Percentiles rank a stretch among this genome's conserved stretches.
Evolutionary conservation across 768 basidiomycete species (phyloP).

Genomic region (Mycena alexandri): DNA sequence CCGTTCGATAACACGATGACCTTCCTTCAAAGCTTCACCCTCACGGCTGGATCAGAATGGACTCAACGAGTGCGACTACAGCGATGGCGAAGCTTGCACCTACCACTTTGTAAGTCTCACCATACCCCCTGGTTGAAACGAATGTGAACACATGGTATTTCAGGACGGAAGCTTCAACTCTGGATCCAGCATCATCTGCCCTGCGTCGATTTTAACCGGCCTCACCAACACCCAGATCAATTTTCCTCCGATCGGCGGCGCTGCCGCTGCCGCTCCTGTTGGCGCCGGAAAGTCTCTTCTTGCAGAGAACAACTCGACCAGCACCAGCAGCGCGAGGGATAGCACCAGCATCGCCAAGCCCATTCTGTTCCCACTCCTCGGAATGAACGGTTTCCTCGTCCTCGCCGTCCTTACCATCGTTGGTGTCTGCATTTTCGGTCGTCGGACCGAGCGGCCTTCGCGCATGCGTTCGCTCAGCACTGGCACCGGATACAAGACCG

Average conservation of each 20-base stretch:
- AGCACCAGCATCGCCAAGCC: constrained; percentile 4
- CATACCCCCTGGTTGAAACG: too few relatives aligned
- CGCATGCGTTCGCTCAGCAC: not conserved
- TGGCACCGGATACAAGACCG: constrained; percentile 3
- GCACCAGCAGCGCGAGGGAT: not conserved
- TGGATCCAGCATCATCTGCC: constrained; percentile 9
- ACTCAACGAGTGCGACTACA: too few relatives aligned
- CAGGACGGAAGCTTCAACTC: constrained; percentile 4
- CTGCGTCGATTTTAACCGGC: not conserved
- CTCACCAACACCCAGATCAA: not conserved
- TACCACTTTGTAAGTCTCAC: too few relatives aligned
- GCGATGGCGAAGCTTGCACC: too few relatives aligned
- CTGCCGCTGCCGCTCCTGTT: constrained; percentile 2
- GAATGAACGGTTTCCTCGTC: constrained; percentile 14
- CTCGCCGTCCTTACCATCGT: constrained; percentile 17
- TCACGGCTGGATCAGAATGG: too few relatives aligned
- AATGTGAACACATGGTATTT: not conserved
- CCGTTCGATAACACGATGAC: too few relatives aligned
- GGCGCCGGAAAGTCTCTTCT: not conserved
- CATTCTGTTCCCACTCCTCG: constrained; percentile 19
- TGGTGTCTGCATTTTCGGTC: constrained; percentile 8
- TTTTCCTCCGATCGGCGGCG: too few relatives aligned
- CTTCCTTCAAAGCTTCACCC: too few relatives aligned
- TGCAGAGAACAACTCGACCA: not conserved
- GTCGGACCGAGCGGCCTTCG: not conserved